A percentile compares a stretch with the other conserved stretches of the same genome.
phyloP scores from a whole-genome alignment of 164 flowering plant genomes.

The Annona cherimola region DNA sequence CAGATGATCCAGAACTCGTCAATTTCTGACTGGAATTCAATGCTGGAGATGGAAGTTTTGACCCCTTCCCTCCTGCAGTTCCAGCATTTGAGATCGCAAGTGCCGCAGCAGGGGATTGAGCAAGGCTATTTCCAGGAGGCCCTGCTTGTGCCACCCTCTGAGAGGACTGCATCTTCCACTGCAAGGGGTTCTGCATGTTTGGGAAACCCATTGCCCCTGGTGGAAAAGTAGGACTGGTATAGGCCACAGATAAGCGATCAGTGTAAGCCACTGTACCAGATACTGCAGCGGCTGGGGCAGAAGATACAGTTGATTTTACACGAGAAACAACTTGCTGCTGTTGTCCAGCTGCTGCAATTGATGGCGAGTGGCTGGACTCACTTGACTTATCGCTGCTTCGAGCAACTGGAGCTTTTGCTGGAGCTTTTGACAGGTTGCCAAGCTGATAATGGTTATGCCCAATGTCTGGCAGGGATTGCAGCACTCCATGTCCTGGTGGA shows the following conservation, averaged over 20 bases:
- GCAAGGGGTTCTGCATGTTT: constrained; percentile 2
- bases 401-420: constrained; percentile 5
- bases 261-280: constrained; percentile 1
- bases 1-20: neutral
- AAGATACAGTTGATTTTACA: constrained; percentile 1
- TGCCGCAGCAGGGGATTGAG: constrained; percentile 1
- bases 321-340: constrained; percentile 10
- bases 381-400: constrained; percentile 4
- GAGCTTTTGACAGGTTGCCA: constrained; percentile 6
- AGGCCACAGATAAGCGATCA: constrained; percentile 4
- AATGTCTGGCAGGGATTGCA: constrained; percentile 7
- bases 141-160: constrained; percentile 4
- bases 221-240: constrained; percentile 9
- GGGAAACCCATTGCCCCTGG: constrained; percentile 9
- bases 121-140: neutral
- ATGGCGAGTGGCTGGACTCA: constrained; percentile 7
- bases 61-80: constrained; percentile 1
- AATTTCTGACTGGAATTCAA: constrained; percentile 5
- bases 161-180: constrained; percentile 8
- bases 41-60: constrained; percentile 1
- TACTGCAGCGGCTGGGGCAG: neutral
- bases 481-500: constrained; percentile 8
- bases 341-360: neutral
- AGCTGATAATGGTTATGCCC: constrained; percentile 9
- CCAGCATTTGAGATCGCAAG: neutral